Base-by-base conservation (phyloP, 2,329 filamentous ascomycete species). In the Penicillium verrucosum region DNA sequence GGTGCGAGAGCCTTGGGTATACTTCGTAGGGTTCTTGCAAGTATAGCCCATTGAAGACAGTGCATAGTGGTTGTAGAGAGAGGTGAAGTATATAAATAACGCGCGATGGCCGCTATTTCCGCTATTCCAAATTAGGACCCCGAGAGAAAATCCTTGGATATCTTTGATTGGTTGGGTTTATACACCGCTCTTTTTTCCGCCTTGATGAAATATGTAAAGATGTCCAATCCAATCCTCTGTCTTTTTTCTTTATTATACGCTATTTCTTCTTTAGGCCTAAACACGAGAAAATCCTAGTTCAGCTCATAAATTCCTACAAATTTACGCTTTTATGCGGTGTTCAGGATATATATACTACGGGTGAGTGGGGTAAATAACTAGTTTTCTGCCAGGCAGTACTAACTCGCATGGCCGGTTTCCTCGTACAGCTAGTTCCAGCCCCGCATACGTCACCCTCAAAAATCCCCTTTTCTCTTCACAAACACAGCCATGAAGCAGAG, bases 401-500 rank as follows among this genome's bases (percentile, higher is more conserved):
- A 34, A 34, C 44, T 47, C 29, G 29, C 44, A 46, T 46, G 43
- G 43, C 30, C 12, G 29, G 23, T 45, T 45, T 45, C 29, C 29
- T 45, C 21, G 44, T 25, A 25, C 9, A 36, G 44, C 44, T 34
- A 45, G 53, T 60, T 51, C 53, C 58, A 66, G 69, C 71, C 70
- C 70, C 71, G 71, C 70, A 73, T 73, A 73, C 71, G 71, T 73
- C 71, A 73, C 69, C 66, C 60, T 61, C 61, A 59, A 68, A 65
- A 65, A 61, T 58, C 63, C 63, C 54, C 60, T 56, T 58, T 56
- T 47, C 54, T 60, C 58, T 43, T 53, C 61, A 62, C 58, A 55
- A 48, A 56, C 47, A 46, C 47, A 51, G 37, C 38, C 54, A 84
- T 84, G 82, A 84, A 84, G 73, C 82, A 84, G 67, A 77, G 82